These are phyloP conservation scores for Pseudozyma pruni DNA, from an alignment of 1,284 basidiomycete species.

Conservation along the genomic window DNA sequence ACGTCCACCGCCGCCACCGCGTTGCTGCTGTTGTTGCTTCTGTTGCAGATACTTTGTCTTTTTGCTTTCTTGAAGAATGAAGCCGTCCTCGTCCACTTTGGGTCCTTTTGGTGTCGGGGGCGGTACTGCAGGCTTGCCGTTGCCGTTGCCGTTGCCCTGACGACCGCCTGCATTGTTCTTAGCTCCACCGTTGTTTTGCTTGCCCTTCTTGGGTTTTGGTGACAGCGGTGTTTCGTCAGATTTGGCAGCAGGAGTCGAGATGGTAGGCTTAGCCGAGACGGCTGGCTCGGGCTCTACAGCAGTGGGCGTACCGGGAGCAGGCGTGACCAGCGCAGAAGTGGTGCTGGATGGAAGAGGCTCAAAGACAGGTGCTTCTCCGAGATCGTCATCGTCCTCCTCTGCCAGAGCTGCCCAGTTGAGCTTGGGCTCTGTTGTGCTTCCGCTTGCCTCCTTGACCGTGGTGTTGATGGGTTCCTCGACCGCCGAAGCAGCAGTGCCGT, in stretches of 20 bases:
- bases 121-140: constrained; percentile 8
- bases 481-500: constrained; percentile 22
- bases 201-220: constrained; percentile 27
- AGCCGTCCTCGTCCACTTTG: constrained; percentile 51
- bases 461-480: constrained; percentile 37
- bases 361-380: constrained; percentile 43
- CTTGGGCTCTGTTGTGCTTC: constrained; percentile 27
- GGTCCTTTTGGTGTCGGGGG: constrained; percentile 15
- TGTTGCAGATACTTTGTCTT: constrained; percentile 41
- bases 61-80: constrained; percentile 49
- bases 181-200: constrained; percentile 11
- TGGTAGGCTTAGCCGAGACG: constrained; percentile 1
- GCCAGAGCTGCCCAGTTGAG: constrained; percentile 49
- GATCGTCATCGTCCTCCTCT: constrained; percentile 48
- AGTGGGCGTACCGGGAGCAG: constrained; percentile 23
- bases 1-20: constrained; percentile 5
- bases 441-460: constrained; percentile 3
- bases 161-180: constrained; percentile 10
- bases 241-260: background rate
- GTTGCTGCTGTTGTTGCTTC: constrained; percentile 41
- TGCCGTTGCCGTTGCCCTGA: constrained; percentile 3
- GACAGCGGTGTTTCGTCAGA: constrained; percentile 10
- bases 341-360: constrained; percentile 31
- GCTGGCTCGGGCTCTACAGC: constrained; percentile 5
- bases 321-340: constrained; percentile 32